Conservation (phyloP, 2,329 filamentous ascomycete genomes). For the Fusarium metavorans region DNA sequence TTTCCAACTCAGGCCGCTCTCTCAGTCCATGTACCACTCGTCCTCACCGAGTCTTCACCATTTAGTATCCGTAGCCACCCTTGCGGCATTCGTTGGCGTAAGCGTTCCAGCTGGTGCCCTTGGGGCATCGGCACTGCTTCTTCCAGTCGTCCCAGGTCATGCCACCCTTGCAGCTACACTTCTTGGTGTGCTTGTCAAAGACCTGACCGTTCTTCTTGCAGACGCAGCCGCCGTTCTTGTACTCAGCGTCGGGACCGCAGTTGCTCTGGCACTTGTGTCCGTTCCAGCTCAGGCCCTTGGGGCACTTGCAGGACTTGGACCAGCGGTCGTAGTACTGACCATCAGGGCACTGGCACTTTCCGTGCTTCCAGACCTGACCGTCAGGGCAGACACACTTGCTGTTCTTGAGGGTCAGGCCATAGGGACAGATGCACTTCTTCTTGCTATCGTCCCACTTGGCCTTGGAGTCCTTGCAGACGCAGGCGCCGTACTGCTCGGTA, state of each 20-base stretch:
- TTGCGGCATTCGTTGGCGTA: conserved; percentile 28
- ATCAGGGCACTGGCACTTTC: conserved; percentile 7
- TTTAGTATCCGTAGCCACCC: conserved; percentile 12
- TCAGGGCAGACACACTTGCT: conserved; percentile 25
- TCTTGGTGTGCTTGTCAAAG: neutral
- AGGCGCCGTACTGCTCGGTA: conserved; percentile 21
- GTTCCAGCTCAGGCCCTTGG: conserved; percentile 34
- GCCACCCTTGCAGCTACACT: conserved; percentile 30
- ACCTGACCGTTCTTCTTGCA: conserved; percentile 28
- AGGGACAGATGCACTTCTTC: conserved; percentile 15
- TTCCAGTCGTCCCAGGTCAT: conserved; percentile 22
- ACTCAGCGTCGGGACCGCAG: conserved; percentile 35
- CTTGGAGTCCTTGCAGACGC: conserved; percentile 14
- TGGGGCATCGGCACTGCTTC: conserved; percentile 23
- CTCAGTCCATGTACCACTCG: too few relatives aligned
- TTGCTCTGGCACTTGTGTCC: conserved; percentile 28
- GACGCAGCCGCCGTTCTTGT: conserved; percentile 34
- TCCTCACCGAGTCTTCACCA: neutral
- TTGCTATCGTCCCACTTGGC: conserved; percentile 1
- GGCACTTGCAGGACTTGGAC: conserved; percentile 29
- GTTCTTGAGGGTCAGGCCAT: neutral
- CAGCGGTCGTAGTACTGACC: conserved; percentile 14
- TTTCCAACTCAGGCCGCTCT: neutral
- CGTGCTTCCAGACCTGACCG: neutral
- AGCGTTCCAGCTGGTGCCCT: conserved; percentile 9